phyloP scores from a whole-genome alignment of 1,284 basidiomycete genomes.

The Xerocomus nothofagi region DNA sequence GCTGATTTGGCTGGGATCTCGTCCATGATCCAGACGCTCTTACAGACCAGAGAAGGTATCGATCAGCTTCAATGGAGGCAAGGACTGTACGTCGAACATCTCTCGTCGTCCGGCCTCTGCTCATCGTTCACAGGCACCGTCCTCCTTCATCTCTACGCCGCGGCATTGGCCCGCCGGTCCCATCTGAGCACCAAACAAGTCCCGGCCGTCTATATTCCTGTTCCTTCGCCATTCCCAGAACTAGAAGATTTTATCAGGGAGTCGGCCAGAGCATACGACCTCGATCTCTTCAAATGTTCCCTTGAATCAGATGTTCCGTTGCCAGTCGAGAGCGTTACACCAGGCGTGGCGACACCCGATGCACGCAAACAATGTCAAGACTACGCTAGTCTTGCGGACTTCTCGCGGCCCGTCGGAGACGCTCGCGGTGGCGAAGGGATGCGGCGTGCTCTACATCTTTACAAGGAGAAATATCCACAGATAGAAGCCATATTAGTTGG shows the following conservation, averaged over 20 bases:
- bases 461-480: slow-evolving; percentile 64
- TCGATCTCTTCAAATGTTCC: slow-evolving; percentile 73
- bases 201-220: slow-evolving; percentile 85
- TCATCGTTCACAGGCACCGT: slow-evolving; percentile 73
- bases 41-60: slow-evolving; percentile 66
- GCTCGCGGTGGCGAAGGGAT: slow-evolving; percentile 75
- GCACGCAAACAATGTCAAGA: slow-evolving; percentile 5
- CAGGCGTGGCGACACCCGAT: slow-evolving; percentile 23
- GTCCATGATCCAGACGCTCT: slow-evolving; percentile 5
- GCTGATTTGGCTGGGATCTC: slow-evolving; percentile 8
- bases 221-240: slow-evolving; percentile 81
- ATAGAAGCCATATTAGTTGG: slow-evolving; percentile 88
- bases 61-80: slow-evolving; percentile 97
- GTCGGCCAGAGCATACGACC: slow-evolving; percentile 66
- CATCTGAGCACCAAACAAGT: slow-evolving; percentile 52
- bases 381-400: not conserved
- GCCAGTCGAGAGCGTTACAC: slow-evolving; percentile 37
- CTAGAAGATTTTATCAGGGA: slow-evolving; percentile 85
- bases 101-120: not conserved
- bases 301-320: slow-evolving; percentile 34
- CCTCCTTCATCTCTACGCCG: slow-evolving; percentile 86
- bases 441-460: slow-evolving; percentile 76
- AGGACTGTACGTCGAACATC: slow-evolving; percentile 79
- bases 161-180: slow-evolving; percentile 54
- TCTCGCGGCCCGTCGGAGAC: slow-evolving; percentile 41